Evolutionary conservation across 192 early-diverging fungal genomes (phyloP).

Genomic region (Irineochytrium annulatum): DNA sequence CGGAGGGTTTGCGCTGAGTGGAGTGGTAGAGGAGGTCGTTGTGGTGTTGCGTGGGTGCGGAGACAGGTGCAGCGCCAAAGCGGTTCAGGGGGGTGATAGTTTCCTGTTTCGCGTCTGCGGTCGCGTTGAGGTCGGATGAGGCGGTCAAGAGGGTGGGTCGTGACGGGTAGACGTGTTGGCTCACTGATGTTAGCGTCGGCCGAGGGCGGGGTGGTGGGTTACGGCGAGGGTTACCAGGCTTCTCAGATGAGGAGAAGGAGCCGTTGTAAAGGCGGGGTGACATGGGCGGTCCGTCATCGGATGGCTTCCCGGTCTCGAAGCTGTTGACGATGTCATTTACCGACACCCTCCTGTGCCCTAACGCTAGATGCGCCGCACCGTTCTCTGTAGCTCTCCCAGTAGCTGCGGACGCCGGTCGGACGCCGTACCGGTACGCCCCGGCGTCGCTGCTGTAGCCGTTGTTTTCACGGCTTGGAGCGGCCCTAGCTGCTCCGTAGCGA

Average conservation of each 20-base stretch:
- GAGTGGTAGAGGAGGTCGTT: not conserved
- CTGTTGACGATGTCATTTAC: not conserved
- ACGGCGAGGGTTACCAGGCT: not conserved
- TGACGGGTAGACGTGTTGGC: not conserved
- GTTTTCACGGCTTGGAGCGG: not conserved
- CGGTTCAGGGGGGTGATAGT: too few relatives aligned
- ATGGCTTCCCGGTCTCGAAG: not conserved
- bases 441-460: conserved; percentile 1
- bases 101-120: too few relatives aligned
- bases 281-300: not conserved
- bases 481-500: too few relatives aligned
- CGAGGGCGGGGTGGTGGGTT: not conserved
- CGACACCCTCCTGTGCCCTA: too few relatives aligned
- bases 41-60: not conserved
- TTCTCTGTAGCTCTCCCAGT: too few relatives aligned
- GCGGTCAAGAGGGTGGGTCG: not conserved
- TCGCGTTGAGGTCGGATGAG: not conserved
- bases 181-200: not conserved
- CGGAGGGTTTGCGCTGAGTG: not conserved
- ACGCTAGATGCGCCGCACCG: too few relatives aligned
- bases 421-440: not conserved
- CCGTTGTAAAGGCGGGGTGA: not conserved
- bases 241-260: not conserved
- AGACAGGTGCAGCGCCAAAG: not conserved
- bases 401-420: too few relatives aligned